phyloP scores from a whole-genome alignment of 2,329 filamentous ascomycete species.

The Aspergillus texensis region DNA sequence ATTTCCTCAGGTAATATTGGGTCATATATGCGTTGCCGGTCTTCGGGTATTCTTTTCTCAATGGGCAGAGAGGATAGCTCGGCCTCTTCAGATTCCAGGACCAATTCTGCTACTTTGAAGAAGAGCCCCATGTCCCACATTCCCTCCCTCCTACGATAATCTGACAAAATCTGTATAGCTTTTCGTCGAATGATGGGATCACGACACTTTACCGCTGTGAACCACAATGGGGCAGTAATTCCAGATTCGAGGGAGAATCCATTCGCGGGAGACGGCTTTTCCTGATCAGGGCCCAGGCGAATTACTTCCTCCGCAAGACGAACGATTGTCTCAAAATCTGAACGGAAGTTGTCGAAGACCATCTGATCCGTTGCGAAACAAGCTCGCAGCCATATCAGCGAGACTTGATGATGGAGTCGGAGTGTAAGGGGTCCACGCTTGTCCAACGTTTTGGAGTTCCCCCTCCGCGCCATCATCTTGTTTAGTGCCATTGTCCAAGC shows the following conservation, averaged over 20 bases:
- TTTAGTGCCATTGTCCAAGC: slow-evolving; percentile 18
- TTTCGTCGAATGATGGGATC: slow-evolving; percentile 32
- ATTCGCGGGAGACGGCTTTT: background rate
- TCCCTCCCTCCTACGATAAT: slow-evolving; percentile 18
- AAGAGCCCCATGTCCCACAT: slow-evolving; percentile 19
- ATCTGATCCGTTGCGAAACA: slow-evolving; percentile 11
- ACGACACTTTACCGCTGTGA: slow-evolving; percentile 35
- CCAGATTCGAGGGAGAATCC: slow-evolving; percentile 31
- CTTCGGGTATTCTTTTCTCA: slow-evolving; percentile 16
- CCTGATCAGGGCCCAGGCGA: background rate
- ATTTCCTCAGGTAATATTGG: background rate
- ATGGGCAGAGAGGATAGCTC: slow-evolving; percentile 11
- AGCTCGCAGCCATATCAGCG: slow-evolving; percentile 14
- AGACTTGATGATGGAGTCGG: slow-evolving; percentile 18
- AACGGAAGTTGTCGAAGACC: slow-evolving; percentile 12
- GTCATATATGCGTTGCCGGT: slow-evolving; percentile 9
- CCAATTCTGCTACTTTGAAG: slow-evolving; percentile 6
- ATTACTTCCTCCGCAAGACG: slow-evolving; percentile 15
- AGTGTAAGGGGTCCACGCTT: slow-evolving; percentile 19
- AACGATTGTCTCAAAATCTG: slow-evolving; percentile 15
- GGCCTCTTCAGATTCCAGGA: slow-evolving; percentile 23
- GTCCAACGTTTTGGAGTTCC: slow-evolving; percentile 8
- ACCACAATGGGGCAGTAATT: slow-evolving; percentile 37
- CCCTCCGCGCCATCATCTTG: slow-evolving; percentile 6
- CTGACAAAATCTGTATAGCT: slow-evolving; percentile 25